Evolutionary conservation across 331 rosid species (phyloP), one percentile per base, ranked within the genome.

Genomic region (Malus hybrid): DNA sequence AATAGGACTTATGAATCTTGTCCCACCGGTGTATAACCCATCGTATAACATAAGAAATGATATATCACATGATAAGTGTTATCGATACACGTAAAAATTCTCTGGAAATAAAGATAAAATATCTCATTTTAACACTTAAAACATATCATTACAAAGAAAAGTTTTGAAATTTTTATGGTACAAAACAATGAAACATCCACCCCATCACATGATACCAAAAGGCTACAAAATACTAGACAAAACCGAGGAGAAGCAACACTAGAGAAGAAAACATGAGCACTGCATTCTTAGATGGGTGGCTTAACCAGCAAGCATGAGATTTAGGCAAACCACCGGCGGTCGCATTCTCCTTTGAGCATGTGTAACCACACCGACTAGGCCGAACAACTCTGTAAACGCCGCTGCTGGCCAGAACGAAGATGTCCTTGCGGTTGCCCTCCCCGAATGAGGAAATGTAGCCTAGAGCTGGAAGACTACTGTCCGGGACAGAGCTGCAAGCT

Each of bases 331-430:
- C 66, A 22, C 42, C 62, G 8, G 89, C 46, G 6, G 94, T 81
- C 3, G 69, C 84, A 39, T 80, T 88, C 83, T 91, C 96, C 87
- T 67, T 76, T 5, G 98, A 86, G 85, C 98, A 93, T 72, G 86
- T 64, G 85, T 90, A 93, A 9, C 74, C 86, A 74, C 98, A 93
- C 22, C 95, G 97, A 36, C 96, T 90, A 5, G 98, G 95, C 34
- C 87, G 88, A 74, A 83, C 92, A 64, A 91, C 85, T 66, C 97
- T 77, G 82, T 88, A 91, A 80, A 93, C 96, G 19, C 98, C 98
- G 0, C 61, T 19, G 85, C 88, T 86, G 71, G 98, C 39, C 60
- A 91, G 96, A 65, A 89, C 4, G 54, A 83, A 88, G 61, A 93
- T 73, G 73, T 89, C 93, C 64, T 89, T 93, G 2, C 22, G 70